A percentile compares a stretch with the other conserved stretches of the same genome.
Evolutionary conservation across 176 grass and related monocot genomes (phyloP).

Genomic region (Lolium multiflorum): DNA sequence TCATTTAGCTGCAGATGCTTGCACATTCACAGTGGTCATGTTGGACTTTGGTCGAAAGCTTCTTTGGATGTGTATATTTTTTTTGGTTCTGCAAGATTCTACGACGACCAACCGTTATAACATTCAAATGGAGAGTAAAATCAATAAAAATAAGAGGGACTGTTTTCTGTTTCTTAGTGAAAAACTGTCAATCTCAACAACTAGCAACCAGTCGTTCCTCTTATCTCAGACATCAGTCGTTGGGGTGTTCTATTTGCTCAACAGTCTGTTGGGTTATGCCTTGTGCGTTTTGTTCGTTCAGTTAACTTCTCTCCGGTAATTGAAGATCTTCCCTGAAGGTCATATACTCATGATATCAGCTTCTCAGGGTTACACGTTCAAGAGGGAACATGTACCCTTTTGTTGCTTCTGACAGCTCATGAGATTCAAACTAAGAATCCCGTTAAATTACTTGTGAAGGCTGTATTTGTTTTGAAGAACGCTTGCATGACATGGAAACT

Average conservation of each 20-base stretch:
- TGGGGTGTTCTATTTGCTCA: neutral
- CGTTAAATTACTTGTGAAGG: neutral
- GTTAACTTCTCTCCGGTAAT: too few relatives aligned
- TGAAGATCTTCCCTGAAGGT: too few relatives aligned
- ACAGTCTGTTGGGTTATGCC: neutral
- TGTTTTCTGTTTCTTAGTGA: conserved; percentile 9
- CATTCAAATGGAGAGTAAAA: neutral
- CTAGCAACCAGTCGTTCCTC: too few relatives aligned
- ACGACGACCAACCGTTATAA: neutral
- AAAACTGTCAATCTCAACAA: conserved; percentile 29
- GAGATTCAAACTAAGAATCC: neutral
- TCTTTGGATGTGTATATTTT: neutral
- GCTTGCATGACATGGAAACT: neutral
- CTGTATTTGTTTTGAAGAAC: neutral
- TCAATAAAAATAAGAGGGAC: neutral
- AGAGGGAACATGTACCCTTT: neutral
- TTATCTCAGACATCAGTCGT: neutral
- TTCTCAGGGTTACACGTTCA: neutral
- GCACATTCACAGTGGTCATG: neutral
- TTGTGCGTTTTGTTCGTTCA: neutral
- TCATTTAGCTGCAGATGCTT: neutral
- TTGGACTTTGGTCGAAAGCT: neutral
- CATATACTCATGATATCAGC: neutral
- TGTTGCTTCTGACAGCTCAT: neutral
- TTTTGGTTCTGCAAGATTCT: neutral